Percentiles rank a stretch among this genome's conserved stretches.
phyloP scores from a whole-genome alignment of 2,329 filamentous ascomycete species.

The Daldinia sp. region DNA sequence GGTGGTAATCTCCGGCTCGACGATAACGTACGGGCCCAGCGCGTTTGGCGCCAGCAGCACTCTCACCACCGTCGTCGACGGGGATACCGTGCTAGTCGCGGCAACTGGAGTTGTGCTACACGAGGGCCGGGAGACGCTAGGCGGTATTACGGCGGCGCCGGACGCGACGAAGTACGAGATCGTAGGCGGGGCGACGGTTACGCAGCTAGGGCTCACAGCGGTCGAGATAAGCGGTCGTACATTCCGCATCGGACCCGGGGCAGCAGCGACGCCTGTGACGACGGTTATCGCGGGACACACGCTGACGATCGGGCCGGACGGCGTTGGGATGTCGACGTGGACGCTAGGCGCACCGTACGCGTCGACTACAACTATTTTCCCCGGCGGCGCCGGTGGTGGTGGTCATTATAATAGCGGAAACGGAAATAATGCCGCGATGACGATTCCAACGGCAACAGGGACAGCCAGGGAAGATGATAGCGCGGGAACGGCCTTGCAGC shows the following conservation, averaged over 20 bases:
- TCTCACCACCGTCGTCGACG: slow-evolving; percentile 59
- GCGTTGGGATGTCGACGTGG: slow-evolving; percentile 61
- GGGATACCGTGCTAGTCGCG: slow-evolving; percentile 64
- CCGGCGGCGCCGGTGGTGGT: slow-evolving; percentile 10
- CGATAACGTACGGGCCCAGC: slow-evolving; percentile 59
- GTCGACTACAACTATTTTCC: slow-evolving; percentile 53
- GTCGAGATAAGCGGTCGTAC: slow-evolving; percentile 64
- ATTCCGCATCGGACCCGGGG: slow-evolving; percentile 63
- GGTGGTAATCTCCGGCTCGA: slow-evolving; percentile 58
- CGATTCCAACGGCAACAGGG: slow-evolving; percentile 38
- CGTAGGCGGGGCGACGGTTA: slow-evolving; percentile 66
- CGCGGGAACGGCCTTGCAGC: slow-evolving; percentile 17
- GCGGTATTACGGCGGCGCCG: slow-evolving; percentile 55
- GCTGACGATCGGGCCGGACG: slow-evolving; percentile 63
- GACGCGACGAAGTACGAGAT: slow-evolving; percentile 59
- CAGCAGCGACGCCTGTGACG: slow-evolving; percentile 55
- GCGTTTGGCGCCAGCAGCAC: slow-evolving; percentile 49
- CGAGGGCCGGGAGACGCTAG: slow-evolving; percentile 57
- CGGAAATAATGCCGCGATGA: slow-evolving; percentile 45
- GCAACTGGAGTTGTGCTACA: slow-evolving; percentile 55
- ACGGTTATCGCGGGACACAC: slow-evolving; percentile 63
- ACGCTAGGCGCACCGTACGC: slow-evolving; percentile 62
- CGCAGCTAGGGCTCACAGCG: slow-evolving; percentile 61
- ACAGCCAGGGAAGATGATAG: slow-evolving; percentile 34
- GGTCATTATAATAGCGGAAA: slow-evolving; percentile 12